A percentile compares a stretch with the other conserved stretches of the same genome.
phyloP scores from a whole-genome alignment of 2,329 filamentous ascomycete species.

The Stagonosporopsis chrysanthemi region DNA sequence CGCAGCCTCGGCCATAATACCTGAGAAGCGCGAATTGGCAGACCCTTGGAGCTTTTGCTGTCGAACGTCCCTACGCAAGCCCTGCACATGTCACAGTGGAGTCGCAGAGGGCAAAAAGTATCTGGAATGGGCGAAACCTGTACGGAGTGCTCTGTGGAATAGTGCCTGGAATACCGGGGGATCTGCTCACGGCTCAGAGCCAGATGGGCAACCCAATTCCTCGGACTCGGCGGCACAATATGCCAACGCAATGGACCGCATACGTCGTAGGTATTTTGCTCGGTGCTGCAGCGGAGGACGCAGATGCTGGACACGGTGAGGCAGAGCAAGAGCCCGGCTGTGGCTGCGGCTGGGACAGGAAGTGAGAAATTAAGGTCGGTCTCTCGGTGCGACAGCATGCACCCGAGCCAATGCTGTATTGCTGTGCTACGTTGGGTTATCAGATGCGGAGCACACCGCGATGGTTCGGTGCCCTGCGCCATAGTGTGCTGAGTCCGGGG shows the following conservation, averaged over 20 bases:
- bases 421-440: conserved; percentile 6
- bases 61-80: not conserved
- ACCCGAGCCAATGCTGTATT: not conserved
- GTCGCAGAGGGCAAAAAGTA: not conserved
- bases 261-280: not conserved
- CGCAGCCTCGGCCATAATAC: not conserved
- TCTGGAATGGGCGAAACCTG: too few species aligned
- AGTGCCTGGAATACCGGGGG: not conserved
- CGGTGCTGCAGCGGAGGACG: not conserved
- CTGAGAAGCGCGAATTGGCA: not conserved
- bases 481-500: conserved; percentile 3
- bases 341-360: not conserved
- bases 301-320: not conserved
- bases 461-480: conserved; percentile 6
- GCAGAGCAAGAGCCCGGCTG: not conserved
- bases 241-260: conserved; percentile 5
- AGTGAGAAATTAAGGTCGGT: not conserved
- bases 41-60: not conserved
- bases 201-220: not conserved
- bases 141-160: not conserved
- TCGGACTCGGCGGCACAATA: not conserved
- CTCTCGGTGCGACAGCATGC: not conserved
- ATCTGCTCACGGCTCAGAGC: conserved; percentile 4
- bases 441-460: conserved; percentile 18
- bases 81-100: not conserved